Conservation (phyloP, 2,329 filamentous ascomycete species). For the Macrophomina tecta region DNA sequence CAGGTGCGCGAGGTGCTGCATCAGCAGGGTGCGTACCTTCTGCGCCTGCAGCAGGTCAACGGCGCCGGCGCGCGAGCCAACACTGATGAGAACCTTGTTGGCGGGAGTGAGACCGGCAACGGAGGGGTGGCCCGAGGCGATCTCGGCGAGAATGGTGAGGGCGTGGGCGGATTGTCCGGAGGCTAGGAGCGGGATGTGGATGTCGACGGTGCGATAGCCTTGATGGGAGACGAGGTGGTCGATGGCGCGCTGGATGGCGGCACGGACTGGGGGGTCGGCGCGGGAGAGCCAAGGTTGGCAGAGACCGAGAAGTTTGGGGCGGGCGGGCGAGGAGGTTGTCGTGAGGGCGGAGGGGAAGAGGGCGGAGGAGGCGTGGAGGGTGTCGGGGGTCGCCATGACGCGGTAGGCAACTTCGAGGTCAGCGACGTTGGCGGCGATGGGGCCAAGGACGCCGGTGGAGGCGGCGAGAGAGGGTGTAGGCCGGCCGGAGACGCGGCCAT, state of each 20-base stretch:
- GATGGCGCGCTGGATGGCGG: conserved; percentile 67
- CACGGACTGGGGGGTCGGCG: conserved; percentile 68
- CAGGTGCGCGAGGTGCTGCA: conserved; percentile 76
- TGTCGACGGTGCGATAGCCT: conserved; percentile 64
- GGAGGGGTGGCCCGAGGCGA: conserved; percentile 57
- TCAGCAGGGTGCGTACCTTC: conserved; percentile 75
- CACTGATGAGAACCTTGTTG: conserved; percentile 72
- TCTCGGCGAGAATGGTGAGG: conserved; percentile 77
- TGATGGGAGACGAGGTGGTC: conserved; percentile 60
- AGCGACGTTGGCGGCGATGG: conserved; percentile 75
- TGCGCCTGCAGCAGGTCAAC: conserved; percentile 75
- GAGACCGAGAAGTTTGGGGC: conserved; percentile 71
- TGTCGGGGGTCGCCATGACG: conserved; percentile 75
- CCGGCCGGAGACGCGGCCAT: conserved; percentile 68
- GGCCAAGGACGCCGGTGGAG: conserved; percentile 72
- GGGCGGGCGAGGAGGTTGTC: conserved; percentile 46
- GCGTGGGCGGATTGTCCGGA: conserved; percentile 80
- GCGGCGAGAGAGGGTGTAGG: conserved; percentile 65
- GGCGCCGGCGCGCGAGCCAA: conserved; percentile 69
- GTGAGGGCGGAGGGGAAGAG: conserved; percentile 57
- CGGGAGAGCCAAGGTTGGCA: conserved; percentile 72
- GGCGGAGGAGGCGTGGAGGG: conserved; percentile 63
- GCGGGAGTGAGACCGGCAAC: conserved; percentile 66
- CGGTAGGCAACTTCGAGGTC: conserved; percentile 86
- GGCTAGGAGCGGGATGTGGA: conserved; percentile 69